Evolutionary conservation across 2,329 filamentous ascomycete species (phyloP).

Genomic region (Pseudocercospora vitis): DNA sequence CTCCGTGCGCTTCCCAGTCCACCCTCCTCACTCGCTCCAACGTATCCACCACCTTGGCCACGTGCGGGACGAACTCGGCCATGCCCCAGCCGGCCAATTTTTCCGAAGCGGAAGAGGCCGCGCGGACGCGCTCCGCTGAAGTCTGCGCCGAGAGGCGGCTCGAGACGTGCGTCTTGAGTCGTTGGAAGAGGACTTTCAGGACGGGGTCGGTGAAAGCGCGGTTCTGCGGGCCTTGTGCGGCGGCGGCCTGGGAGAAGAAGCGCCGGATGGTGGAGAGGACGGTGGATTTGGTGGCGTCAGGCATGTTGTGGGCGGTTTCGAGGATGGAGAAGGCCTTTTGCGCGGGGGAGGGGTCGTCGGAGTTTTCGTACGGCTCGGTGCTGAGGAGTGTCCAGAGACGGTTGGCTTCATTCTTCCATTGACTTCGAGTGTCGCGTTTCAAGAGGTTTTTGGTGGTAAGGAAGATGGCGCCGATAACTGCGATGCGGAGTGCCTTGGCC

Average conservation of each 20-base stretch:
- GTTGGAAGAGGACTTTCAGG: conserved; percentile 66
- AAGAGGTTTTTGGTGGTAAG: conserved; percentile 80
- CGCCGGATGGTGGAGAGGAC: conserved; percentile 45
- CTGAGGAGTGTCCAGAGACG: conserved; percentile 71
- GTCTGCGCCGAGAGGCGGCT: conserved; percentile 64
- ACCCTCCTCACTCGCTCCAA: conserved; percentile 65
- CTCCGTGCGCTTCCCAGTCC: conserved; percentile 66
- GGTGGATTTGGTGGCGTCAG: conserved; percentile 46
- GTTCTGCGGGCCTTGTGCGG: no score
- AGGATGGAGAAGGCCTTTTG: conserved; percentile 50
- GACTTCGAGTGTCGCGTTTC: conserved; percentile 73
- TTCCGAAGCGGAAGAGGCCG: conserved; percentile 67
- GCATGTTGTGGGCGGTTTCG: conserved; percentile 53
- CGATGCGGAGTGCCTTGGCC: conserved; percentile 61
- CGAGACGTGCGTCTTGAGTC: conserved; percentile 66
- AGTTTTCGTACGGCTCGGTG: conserved; percentile 54
- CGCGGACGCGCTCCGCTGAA: conserved; percentile 68
- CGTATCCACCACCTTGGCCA: conserved; percentile 68
- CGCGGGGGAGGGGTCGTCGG: conserved; percentile 32
- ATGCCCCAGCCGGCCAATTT: conserved; percentile 68
- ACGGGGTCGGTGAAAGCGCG: conserved; percentile 58
- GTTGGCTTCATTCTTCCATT: conserved; percentile 72
- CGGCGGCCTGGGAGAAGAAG: conserved; percentile 56
- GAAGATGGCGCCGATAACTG: conserved; percentile 71
- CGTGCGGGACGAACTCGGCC: conserved; percentile 69